Evolutionary conservation across 2,329 filamentous ascomycete species (phyloP).

Genomic region (Beauveria varroae): DNA sequence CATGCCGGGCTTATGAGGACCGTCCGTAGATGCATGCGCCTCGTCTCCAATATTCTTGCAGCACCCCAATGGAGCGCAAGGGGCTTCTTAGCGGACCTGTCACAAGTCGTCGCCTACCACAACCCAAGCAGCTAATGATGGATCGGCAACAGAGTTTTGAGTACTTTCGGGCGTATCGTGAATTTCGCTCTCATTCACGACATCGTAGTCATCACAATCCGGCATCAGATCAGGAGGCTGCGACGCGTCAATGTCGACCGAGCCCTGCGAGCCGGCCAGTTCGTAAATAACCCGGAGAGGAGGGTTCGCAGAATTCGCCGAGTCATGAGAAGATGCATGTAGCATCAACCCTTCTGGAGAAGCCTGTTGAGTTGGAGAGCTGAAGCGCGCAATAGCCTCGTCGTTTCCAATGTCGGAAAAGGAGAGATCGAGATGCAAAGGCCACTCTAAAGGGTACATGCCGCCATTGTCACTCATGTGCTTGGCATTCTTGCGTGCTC

Average conservation of each 20-base stretch:
- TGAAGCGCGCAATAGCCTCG: constrained; percentile 29
- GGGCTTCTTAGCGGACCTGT: constrained; percentile 32
- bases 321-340: constrained; percentile 15
- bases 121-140: constrained; percentile 31
- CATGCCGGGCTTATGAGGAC: constrained; percentile 25
- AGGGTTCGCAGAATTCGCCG: constrained; percentile 13
- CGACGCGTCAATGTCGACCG: constrained; percentile 28
- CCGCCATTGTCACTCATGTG: neutral
- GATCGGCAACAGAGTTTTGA: constrained; percentile 18
- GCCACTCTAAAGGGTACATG: constrained; percentile 18
- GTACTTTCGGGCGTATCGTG: constrained; percentile 23
- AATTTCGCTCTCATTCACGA: constrained; percentile 28
- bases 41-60: constrained; percentile 18
- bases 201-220: constrained; percentile 20
- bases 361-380: constrained; percentile 19
- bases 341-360: constrained; percentile 16
- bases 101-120: constrained; percentile 40
- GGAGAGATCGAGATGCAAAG: constrained; percentile 32
- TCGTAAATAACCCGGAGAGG: constrained; percentile 34
- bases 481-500: constrained; percentile 21
- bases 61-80: constrained; percentile 22
- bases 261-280: constrained; percentile 24
- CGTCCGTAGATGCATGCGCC: constrained; percentile 26
- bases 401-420: constrained; percentile 36
- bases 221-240: constrained; percentile 28